Evolutionary conservation across 2,329 filamentous ascomycete species (phyloP), one percentile per base, ranked within the genome.

Genomic region (Fusarium euwallaceae): DNA sequence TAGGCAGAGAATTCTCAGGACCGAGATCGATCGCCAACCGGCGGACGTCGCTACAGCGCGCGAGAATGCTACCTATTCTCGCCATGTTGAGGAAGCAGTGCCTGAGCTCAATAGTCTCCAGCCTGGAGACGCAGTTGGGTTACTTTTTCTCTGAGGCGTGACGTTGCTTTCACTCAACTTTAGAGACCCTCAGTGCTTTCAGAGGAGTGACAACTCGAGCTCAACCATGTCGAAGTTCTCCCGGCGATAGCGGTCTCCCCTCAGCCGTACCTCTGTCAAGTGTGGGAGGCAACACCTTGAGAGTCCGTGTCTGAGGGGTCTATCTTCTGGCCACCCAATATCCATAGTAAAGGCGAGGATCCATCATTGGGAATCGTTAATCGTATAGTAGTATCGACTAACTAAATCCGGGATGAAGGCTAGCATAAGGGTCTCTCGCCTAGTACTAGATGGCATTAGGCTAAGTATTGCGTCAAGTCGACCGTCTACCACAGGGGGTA

Each of bases 211-310:
- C 5, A 53, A 32, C 20, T 66, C 69, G 17, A 66, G 36, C n/a
- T 8, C 3, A 11, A 22, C 1, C 2, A 4, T 27, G 41, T 5
- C 16, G 1, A 1, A 4, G 0, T 8, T 17, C 1, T 2, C 5
- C 2, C 1, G 0, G 1, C 24, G 45, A 29, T 17, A 27, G 24
- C 4, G 10, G 0, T 22, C 20, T 0, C 9, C 59, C 1, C 17
- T 67, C 6, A 76, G 9, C 0, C 61, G 60, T 3, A 76, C 36
- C 2, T 74, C 62, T 43, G 20, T 51, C 8, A 74, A 61, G 16
- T 53, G 36, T 1, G 58, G 56, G n/a, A 74, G 48, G 0, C 27
- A 1, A 10, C 41, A 53, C 11, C 60, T 67, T n/a, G 36, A 41
- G 36, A 36, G 0, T n/a, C 7, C 4, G 27, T 56, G 17, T 32